Percentiles rank a stretch among this genome's conserved stretches.
These are phyloP conservation scores for Cadophora sp. DNA, from an alignment of 2,329 filamentous ascomycete species.

Conservation along the genomic window DNA sequence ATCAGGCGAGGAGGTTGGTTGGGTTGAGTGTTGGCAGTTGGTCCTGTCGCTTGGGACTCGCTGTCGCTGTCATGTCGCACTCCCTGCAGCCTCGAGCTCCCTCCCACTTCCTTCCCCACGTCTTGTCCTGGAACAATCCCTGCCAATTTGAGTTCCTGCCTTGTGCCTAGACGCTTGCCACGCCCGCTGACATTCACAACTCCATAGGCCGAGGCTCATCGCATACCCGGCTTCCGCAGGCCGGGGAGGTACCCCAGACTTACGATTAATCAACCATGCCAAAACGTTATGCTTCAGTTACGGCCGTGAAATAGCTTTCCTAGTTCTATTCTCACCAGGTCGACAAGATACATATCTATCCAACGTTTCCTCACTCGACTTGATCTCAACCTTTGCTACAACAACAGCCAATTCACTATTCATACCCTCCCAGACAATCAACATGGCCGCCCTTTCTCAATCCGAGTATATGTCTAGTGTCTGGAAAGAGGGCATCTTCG, in stretches of 20 bases:
- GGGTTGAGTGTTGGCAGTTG: neutral
- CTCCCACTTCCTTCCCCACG: neutral
- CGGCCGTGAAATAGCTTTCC: slow-evolving; percentile 22
- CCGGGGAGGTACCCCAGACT: slow-evolving; percentile 15
- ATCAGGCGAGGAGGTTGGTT: neutral
- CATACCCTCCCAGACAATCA: slow-evolving; percentile 1
- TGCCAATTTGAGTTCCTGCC: slow-evolving; percentile 8
- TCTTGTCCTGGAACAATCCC: neutral
- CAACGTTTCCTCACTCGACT: neutral
- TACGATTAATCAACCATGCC: neutral
- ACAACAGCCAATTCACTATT: neutral
- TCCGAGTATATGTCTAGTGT: slow-evolving; percentile 81
- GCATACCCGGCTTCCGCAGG: neutral
- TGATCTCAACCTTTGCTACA: neutral
- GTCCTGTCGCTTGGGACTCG: neutral
- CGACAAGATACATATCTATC: slow-evolving; percentile 2
- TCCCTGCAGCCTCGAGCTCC: slow-evolving; percentile 10
- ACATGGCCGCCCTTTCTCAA: slow-evolving; percentile 57
- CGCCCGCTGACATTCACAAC: slow-evolving; percentile 18
- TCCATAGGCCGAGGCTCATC: slow-evolving; percentile 19
- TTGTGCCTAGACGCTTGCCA: slow-evolving; percentile 18
- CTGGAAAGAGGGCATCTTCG: slow-evolving; percentile 88
- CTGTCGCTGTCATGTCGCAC: neutral
- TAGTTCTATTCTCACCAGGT: slow-evolving; percentile 11
- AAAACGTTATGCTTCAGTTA: slow-evolving; percentile 1